Conservation (phyloP, 176 grass and related monocot species). For the Bothriochloa decipiens region DNA sequence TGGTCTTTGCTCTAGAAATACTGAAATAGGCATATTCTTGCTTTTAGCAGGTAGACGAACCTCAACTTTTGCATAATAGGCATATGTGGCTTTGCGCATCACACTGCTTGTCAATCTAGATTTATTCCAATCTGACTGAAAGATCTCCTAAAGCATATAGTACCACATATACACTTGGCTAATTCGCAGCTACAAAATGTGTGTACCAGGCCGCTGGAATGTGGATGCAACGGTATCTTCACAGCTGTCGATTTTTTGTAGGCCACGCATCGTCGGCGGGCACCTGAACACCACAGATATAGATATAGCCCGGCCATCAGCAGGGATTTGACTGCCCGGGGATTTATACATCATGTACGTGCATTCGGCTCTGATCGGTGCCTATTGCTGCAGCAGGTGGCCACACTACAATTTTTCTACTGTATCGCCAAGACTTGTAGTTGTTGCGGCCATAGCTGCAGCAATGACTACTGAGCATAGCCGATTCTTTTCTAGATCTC, state of each 20-base stretch:
- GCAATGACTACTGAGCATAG: background rate
- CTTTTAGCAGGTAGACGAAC: background rate
- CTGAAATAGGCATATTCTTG: conserved; percentile 20
- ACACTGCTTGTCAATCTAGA: background rate
- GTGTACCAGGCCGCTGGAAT: background rate
- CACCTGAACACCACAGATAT: background rate
- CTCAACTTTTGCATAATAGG: conserved; percentile 7
- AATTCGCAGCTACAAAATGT: background rate
- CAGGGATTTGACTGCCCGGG: background rate
- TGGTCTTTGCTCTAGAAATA: background rate
- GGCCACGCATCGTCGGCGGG: background rate
- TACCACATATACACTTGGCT: background rate
- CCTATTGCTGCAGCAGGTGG: too few species aligned
- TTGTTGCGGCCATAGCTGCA: background rate
- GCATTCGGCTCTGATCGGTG: background rate
- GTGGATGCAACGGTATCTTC: background rate
- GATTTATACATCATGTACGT: background rate
- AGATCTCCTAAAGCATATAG: background rate
- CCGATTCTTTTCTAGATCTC: background rate
- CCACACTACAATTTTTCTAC: background rate
- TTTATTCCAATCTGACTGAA: background rate
- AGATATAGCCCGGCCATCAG: background rate
- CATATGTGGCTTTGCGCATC: background rate
- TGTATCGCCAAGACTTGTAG: background rate
- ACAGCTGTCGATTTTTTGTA: conserved; percentile 17